phyloP scores from a whole-genome alignment of 176 grass and related monocot species.

The Oryza coarctata region DNA sequence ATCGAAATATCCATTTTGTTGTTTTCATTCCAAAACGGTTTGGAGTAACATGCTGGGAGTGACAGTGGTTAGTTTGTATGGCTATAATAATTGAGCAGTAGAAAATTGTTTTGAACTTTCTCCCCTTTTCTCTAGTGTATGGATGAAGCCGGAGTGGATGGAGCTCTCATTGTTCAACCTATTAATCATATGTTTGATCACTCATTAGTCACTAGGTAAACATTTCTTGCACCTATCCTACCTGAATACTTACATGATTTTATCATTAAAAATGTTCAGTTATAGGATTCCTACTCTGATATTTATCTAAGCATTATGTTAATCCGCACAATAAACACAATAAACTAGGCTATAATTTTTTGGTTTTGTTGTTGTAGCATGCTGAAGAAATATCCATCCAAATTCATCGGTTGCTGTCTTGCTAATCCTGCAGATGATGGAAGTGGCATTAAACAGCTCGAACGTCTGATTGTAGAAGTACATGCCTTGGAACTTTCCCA shows the following conservation, averaged over 20 bases:
- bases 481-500: constrained; percentile 8
- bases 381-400: constrained; percentile 80
- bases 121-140: constrained; percentile 52
- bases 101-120: neutral
- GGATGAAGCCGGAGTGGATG: constrained; percentile 77
- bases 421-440: constrained; percentile 88
- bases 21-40: neutral
- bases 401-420: constrained; percentile 84
- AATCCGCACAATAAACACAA: neutral
- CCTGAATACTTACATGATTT: constrained; percentile 4
- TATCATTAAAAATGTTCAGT: neutral
- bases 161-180: constrained; percentile 85
- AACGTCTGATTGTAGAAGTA: constrained; percentile 77
- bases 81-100: neutral
- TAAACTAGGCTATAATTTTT: neutral
- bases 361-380: constrained; percentile 47
- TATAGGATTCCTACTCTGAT: neutral
- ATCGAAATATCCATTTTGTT: neutral
- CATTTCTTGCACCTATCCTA: neutral
- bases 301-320: neutral
- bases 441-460: constrained; percentile 71
- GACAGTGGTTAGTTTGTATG: neutral
- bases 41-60: neutral
- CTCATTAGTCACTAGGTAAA: constrained; percentile 79
- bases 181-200: constrained; percentile 93